Base-by-base conservation (phyloP, 805 yeast genomes). In the Yamadazyma olivae region DNA sequence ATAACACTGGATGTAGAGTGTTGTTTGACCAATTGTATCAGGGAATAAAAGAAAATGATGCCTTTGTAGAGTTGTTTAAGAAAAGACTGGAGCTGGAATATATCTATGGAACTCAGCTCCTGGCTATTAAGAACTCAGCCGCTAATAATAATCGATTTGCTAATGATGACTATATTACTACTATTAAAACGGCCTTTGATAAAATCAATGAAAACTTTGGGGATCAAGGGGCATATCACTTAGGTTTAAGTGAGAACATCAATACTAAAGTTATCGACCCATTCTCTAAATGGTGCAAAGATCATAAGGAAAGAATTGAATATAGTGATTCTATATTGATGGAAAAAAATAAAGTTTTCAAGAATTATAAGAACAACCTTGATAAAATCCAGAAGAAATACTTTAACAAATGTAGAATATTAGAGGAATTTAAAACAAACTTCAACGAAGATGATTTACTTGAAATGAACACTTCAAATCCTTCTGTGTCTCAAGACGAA, bases 11-110 rank as follows among this genome's bases (percentile, higher is more conserved):
- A 24, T 57, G 74, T 31, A 63, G 69, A 33, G 59, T 63, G 2
- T 61, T 81, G 6, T 81, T 79, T 46, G 65, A 61, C 16, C 74
- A 75, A 44, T 61, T 81, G 27, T 64, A 70, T 40, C 74, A 71
- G 47, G 95, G 95, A 0, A 70, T 83, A 38, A 68, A 63, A 17
- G 95, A 87, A 55, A 82, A 84, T 53, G 78, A 75, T 21, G 83
- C 83, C 53, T 79, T 82, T 45, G 66, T 83, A 12, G 72, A 71
- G 15, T 57, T 86, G 29, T 83, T 85, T 50, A 70, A 76, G 20
- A 72, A 80, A 14, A 61, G 93, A 43, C 83, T 84, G 75, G 89
- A 82, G 13, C 77, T 75, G 54, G 95, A 87, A 53, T 71, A 69
- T 15, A 56, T 67, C 1, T 83, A 83, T 48, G 95, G 95, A 2